Percentiles rank a stretch among this genome's conserved stretches.
Conservation (phyloP, 225 moss, liverwort and hornwort species). For the Lunularia cruciata region DNA sequence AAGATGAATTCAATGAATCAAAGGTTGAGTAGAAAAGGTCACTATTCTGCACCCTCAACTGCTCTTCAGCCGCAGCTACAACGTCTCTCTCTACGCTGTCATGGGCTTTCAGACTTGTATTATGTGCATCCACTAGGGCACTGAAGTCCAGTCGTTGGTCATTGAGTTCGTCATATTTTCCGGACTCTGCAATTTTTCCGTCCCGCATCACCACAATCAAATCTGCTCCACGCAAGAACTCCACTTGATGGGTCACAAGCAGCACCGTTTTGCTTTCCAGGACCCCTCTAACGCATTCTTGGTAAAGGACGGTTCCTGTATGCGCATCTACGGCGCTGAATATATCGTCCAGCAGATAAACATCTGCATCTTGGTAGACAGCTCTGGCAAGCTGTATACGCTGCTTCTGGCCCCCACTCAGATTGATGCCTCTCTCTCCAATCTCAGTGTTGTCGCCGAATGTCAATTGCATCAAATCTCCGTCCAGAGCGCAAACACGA, state of each 20-base stretch:
- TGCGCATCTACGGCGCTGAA: constrained; percentile 65
- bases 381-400: constrained; percentile 61
- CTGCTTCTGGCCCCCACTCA: constrained; percentile 66
- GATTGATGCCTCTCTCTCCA: constrained; percentile 55
- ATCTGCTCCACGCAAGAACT: constrained; percentile 51
- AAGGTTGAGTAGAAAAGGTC: constrained; percentile 1
- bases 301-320: constrained; percentile 49
- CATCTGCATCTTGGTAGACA: constrained; percentile 57
- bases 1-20: background rate
- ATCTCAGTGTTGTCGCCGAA: constrained; percentile 61
- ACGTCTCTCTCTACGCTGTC: too few relatives aligned
- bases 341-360: constrained; percentile 61
- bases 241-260: constrained; percentile 60
- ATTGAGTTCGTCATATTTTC: constrained; percentile 57
- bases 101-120: constrained; percentile 32
- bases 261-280: constrained; percentile 45
- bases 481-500: constrained; percentile 40
- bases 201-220: constrained; percentile 66
- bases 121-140: constrained; percentile 70
- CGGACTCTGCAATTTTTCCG: constrained; percentile 62
- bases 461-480: constrained; percentile 46
- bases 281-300: constrained; percentile 38
- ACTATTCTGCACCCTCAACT: background rate
- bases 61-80: background rate
- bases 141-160: constrained; percentile 61